These are phyloP conservation scores for Fusarium musae DNA, from an alignment of 2,329 filamentous ascomycete species.

Conservation along the genomic window DNA sequence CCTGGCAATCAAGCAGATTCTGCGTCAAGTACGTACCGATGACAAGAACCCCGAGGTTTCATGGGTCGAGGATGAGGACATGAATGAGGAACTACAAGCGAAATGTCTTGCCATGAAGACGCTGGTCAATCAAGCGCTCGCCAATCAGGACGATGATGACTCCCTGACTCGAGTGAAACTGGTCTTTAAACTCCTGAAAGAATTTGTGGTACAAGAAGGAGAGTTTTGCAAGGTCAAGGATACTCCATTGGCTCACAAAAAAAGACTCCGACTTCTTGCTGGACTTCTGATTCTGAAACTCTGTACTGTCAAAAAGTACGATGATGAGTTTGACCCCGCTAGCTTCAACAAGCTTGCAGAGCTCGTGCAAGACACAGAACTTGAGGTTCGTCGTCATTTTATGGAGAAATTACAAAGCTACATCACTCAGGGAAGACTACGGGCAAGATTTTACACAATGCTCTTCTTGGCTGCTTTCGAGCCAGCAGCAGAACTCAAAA, in stretches of 20 bases:
- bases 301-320: conserved; percentile 79
- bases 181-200: conserved; percentile 83
- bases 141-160: conserved; percentile 60
- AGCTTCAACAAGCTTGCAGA: conserved; percentile 86
- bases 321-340: conserved; percentile 75
- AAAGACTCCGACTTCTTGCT: conserved; percentile 83
- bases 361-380: conserved; percentile 80
- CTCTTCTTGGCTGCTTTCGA: conserved; percentile 94
- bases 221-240: conserved; percentile 80
- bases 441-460: conserved; percentile 85
- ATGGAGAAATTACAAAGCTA: conserved; percentile 91
- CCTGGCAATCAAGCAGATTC: conserved; percentile 78
- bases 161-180: conserved; percentile 71
- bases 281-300: conserved; percentile 86
- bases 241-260: conserved; percentile 81
- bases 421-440: conserved; percentile 76
- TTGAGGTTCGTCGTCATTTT: conserved; percentile 81
- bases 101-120: conserved; percentile 88
- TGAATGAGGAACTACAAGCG: conserved; percentile 84
- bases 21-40: conserved; percentile 76
- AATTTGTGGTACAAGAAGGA: conserved; percentile 78
- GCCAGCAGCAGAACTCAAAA: conserved; percentile 77
- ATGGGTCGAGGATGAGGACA: conserved; percentile 74
- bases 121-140: conserved; percentile 85
- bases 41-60: conserved; percentile 65